phyloP scores from a whole-genome alignment of 306 rosid genomes.

The Notholithocarpus densiflorus region DNA sequence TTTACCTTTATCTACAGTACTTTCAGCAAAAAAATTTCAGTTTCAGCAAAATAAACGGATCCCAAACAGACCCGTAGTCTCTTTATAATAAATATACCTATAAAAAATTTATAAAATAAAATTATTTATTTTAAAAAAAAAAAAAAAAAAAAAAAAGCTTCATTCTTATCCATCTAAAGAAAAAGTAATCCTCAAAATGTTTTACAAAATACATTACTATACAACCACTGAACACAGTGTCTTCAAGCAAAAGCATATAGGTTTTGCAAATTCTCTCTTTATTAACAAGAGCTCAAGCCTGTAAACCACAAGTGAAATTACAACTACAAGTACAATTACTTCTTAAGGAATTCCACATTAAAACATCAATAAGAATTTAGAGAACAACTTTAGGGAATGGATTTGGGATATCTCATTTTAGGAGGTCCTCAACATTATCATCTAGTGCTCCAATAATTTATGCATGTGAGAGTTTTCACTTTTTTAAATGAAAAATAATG shows the following conservation, averaged over 20 bases:
- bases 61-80: background rate
- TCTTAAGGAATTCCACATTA: too few species aligned
- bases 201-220: background rate
- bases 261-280: background rate
- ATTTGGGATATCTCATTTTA: background rate
- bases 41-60: too few species aligned
- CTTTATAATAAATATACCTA: background rate
- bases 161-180: background rate
- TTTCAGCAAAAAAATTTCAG: too few species aligned
- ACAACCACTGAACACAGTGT: background rate
- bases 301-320: too few species aligned
- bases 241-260: background rate
- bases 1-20: too few species aligned
- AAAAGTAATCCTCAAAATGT: background rate
- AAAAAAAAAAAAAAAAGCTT: background rate
- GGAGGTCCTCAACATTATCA: background rate
- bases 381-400: too few species aligned
- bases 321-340: too few species aligned
- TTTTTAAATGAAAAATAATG: conserved; percentile 3
- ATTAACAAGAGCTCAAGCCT: too few species aligned
- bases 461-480: background rate
- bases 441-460: background rate
- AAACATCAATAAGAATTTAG: too few species aligned
- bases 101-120: too few species aligned
- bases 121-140: too few species aligned